Evolutionary conservation across 805 yeast species (phyloP), one percentile per base, ranked within the genome.

Genomic region (Debaryomyces prosopidis): DNA sequence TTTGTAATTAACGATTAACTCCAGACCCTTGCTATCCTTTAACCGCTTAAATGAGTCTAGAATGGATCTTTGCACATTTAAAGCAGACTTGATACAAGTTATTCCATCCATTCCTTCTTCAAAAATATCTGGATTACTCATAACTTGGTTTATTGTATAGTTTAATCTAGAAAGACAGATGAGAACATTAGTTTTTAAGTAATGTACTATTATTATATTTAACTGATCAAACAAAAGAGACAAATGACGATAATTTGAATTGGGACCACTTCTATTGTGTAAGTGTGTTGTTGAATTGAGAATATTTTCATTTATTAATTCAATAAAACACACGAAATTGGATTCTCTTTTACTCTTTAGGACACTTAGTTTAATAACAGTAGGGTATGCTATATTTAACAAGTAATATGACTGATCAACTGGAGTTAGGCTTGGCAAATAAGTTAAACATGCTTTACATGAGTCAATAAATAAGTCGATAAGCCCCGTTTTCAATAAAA

Each of bases 351-450:
- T n/a, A 15, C 31, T 23, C 15, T 51, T 43, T n/a, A 53, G 10
- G 1, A 30, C 44, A 6, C 56, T 11, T 11, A 65, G 30, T 32
- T 33, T 26, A 19, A 41, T 44, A 5, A 60, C 39, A 4, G 51
- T 45, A 3, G 59, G 56, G 44, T 65, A 68, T 1, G 69, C 65
- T 2, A 26, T 50, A 1, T 42, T 14, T 15, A 67, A 45, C 9
- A 67, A 38, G 10, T 37, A 49, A 1, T 46, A 18, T 8, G 70
- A 60, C 5, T 49, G 54, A 5, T 41, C 49, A 4, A 49, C 47
- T 2, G 62, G 61, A 12, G 70, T 67, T 15, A 58, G 48, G n/a
- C 45, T 44, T 44, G 73, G 68, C 30, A 66, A 49, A 44, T 62
- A 63, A 3, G 58, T 45, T 28, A 68, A 52, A 41, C 68, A 60